Percentiles rank a stretch among this genome's conserved stretches.
Conservation (phyloP, 345 rosid genomes). For the Citrus sinensis region DVS_A1.0 CM039164.1:25706501-25707000, state of each 20-base stretch:
- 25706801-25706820: neutral
- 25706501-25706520: slow-evolving; percentile 3
- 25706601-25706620: no score
- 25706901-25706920: neutral
- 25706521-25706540: neutral
- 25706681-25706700: neutral
- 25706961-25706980: neutral
- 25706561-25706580: neutral
- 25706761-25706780: neutral
- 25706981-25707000: neutral
- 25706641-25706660: neutral
- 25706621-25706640: neutral
- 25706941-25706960: neutral
- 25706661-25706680: neutral
- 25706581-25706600: neutral
- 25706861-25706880: neutral
- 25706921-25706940: neutral
- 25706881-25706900: neutral
- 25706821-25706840: neutral
- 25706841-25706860: neutral
- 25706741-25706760: no score
- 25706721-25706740: neutral
- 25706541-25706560: neutral
- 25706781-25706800: neutral
- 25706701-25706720: neutral